Base-by-base conservation (phyloP, 441 rosid genomes). In the Bruguiera hainesii region DNA sequence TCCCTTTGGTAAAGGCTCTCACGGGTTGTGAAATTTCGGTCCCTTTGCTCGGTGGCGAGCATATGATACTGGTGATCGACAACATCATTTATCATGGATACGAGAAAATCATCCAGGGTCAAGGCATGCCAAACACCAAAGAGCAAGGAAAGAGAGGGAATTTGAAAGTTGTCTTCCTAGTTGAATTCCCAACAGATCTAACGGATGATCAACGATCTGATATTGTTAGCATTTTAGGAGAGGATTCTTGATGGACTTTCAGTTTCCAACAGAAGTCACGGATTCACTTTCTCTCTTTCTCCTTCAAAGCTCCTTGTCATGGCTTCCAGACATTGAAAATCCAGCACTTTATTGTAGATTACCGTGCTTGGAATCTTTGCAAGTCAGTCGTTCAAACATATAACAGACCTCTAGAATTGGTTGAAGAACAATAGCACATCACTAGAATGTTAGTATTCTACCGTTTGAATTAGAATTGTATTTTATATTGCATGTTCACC, bases 51-150 rank as follows among this genome's bases (percentile, higher is more conserved):
- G 89, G 88, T 1, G 91, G 92, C 0, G 75, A 79, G 65, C 74
- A 58, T 6, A 75, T 80, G 73, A 67, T 48, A 7, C 46, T 88
- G 56, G 67, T 19, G 50, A 67, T 87, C 0, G 75, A 81, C 0
- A 91, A 85, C 25, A 72, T 90, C 37, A 73, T 90, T 11, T 56
- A 81, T 71, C 96, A 85, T 18, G 93, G 97, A 1, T 79, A 73
- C 20, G 71, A 83, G 31, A 87, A 71, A 59, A 73, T 80, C 42
- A 51, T 90, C 3, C 35, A 53, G 33, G 93, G 85, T 7, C 87
- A 87, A 71, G 97, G 96, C 11, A 93, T 93, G 97, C 87, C 93
- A 2, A 79, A 18, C 39, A 29, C 79, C 0, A 84, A 84, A 73
- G 81, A 80, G 58, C 67, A 65, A 10, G 86, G 84, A 58, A 79